phyloP scores from a whole-genome alignment of 2,329 filamentous ascomycete genomes.

The Didymella glomerata region DNA sequence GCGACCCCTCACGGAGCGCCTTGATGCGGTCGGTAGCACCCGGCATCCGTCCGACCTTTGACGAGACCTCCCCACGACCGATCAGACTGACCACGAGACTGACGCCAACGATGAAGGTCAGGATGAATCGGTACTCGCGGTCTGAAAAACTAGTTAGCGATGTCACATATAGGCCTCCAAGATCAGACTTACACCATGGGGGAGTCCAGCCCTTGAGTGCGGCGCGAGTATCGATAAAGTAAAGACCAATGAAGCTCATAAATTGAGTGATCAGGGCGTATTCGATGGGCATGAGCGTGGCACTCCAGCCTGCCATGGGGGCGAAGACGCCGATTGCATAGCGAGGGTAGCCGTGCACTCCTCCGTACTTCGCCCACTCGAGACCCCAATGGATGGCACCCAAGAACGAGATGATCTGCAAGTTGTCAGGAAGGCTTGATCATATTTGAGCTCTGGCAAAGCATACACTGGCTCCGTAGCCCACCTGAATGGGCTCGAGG shows the following conservation, averaged over 20 bases:
- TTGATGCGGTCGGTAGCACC: conserved; percentile 56
- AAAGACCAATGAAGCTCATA: conserved; percentile 81
- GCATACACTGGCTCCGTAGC: conserved; percentile 84
- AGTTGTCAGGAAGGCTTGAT: conserved; percentile 2
- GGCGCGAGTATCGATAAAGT: conserved; percentile 82
- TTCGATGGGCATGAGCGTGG: conserved; percentile 81
- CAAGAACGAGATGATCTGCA: conserved; percentile 87
- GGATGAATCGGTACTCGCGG: conserved; percentile 84
- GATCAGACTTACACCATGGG: conserved; percentile 72
- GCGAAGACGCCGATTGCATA: conserved; percentile 85
- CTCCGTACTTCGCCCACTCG: conserved; percentile 77
- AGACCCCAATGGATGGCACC: conserved; percentile 94
- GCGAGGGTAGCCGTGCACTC: conserved; percentile 75
- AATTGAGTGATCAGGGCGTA: conserved; percentile 89
- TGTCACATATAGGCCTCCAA: not conserved
- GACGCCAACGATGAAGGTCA: conserved; percentile 87
- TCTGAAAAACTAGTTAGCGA: conserved; percentile 54
- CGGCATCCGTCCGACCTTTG: conserved; percentile 60
- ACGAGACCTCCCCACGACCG: conserved; percentile 78
- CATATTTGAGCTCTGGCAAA: not conserved
- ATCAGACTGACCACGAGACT: conserved; percentile 83
- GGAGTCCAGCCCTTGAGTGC: conserved; percentile 79
- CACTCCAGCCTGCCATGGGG: conserved; percentile 87
- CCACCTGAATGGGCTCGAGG: conserved; percentile 87
- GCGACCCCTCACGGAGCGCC: conserved; percentile 55